Conservation (phyloP, 2,329 filamentous ascomycete genomes). For the Penicillium sp. region DNA sequence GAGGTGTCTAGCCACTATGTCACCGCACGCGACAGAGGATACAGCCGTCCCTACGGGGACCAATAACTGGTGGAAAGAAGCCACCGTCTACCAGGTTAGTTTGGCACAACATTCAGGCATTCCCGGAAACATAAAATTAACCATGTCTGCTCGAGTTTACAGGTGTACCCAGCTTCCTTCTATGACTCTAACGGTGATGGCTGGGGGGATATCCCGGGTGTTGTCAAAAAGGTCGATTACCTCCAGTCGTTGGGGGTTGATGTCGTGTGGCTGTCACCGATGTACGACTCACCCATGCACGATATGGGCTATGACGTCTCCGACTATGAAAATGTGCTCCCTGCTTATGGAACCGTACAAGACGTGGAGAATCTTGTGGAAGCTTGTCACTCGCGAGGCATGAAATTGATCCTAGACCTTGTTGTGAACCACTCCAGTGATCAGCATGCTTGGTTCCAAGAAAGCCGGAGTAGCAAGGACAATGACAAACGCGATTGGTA, state of each 20-base stretch:
- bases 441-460: slow-evolving; percentile 65
- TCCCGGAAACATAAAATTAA: neutral
- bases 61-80: slow-evolving; percentile 39
- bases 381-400: slow-evolving; percentile 56
- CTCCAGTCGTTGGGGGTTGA: slow-evolving; percentile 60
- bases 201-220: slow-evolving; percentile 61
- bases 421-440: slow-evolving; percentile 72
- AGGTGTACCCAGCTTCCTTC: slow-evolving; percentile 38
- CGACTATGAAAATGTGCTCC: slow-evolving; percentile 61
- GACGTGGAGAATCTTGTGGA: slow-evolving; percentile 59
- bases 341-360: slow-evolving; percentile 59
- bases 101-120: neutral
- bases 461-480: slow-evolving; percentile 56
- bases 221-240: slow-evolving; percentile 62
- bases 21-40: slow-evolving; percentile 11
- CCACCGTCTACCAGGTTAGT: slow-evolving; percentile 31
- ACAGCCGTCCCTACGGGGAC: slow-evolving; percentile 17
- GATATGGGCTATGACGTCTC: slow-evolving; percentile 71
- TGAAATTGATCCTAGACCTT: slow-evolving; percentile 67
- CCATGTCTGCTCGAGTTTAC: neutral
- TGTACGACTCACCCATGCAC: slow-evolving; percentile 61
- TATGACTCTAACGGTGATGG: slow-evolving; percentile 59
- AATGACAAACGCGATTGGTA: slow-evolving; percentile 66
- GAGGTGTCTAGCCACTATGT: slow-evolving; percentile 11
- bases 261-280: slow-evolving; percentile 65